These are phyloP conservation scores for Gossypium bickii DNA, from an alignment of 345 rosid genomes.

Conservation along the genomic window DNA sequence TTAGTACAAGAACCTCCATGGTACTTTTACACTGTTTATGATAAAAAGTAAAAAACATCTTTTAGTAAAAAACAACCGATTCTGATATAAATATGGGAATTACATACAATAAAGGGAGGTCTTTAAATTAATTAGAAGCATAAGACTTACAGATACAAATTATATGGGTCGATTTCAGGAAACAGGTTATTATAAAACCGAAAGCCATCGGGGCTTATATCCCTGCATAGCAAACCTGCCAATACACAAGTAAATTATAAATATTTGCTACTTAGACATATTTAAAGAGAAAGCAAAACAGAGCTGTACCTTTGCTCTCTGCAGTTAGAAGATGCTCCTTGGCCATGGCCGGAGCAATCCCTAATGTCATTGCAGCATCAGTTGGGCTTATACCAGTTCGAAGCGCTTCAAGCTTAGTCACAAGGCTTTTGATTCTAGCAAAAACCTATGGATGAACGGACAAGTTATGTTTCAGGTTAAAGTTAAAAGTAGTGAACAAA, in stretches of 20 bases:
- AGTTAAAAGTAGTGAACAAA: neutral
- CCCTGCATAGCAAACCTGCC: slow-evolving; percentile 89
- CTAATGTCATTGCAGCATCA: slow-evolving; percentile 91
- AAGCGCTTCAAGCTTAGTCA: slow-evolving; percentile 58
- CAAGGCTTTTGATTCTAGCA: slow-evolving; percentile 67
- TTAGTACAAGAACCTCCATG: no score
- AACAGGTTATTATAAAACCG: slow-evolving; percentile 75
- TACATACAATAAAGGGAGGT: neutral
- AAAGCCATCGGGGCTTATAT: slow-evolving; percentile 84
- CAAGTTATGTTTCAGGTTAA: neutral
- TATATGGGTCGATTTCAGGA: slow-evolving; percentile 47
- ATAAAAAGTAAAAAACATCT: neutral
- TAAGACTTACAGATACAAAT: slow-evolving; percentile 60
- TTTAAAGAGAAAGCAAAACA: slow-evolving; percentile 11
- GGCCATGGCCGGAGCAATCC: slow-evolving; percentile 97
- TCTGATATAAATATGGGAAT: neutral
- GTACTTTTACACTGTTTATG: neutral
- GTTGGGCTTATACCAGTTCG: slow-evolving; percentile 68
- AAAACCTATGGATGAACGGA: slow-evolving; percentile 45
- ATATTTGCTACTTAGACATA: neutral
- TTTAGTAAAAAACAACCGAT: neutral
- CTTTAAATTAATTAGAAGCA: neutral
- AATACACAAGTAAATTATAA: slow-evolving; percentile 20
- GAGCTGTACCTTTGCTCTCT: slow-evolving; percentile 66
- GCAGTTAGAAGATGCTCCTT: slow-evolving; percentile 91